Base-by-base conservation (phyloP, 2,329 filamentous ascomycete genomes). In the Diaporthe citri region DNA sequence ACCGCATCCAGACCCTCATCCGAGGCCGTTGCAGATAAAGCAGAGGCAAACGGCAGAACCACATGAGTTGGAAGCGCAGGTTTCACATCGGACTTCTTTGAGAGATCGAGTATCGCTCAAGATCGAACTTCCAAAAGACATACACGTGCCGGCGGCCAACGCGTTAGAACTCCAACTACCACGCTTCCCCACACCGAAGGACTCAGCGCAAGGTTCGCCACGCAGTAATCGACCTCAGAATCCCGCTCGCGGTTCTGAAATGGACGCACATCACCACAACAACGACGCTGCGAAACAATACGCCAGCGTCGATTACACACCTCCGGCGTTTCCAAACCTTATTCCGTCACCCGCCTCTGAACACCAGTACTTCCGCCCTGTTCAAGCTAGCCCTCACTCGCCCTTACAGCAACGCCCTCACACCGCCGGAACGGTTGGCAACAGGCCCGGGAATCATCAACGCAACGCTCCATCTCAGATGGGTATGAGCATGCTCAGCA, bases 361-460 rank as follows among this genome's bases (percentile, higher is more conserved):
- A 28, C 84, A 86, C 71, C 90, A 92, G 76, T 89, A 86, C 77
- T 93, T 92, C 82, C 89, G 88, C 15, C 91, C 91, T 0, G 90
- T 93, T 2, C 88, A 88, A 59, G 91, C 91, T 20, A 91, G 88
- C 59, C 91, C 91, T 4, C 88, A 93, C 78, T 93, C 91, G 7
- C 91, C 91, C 17, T 82, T 93, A 1, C 91, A 92, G 80, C 90
- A 90, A 79, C 84, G 87, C 43, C 90, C 88, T 39, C 90, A 89
- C 82, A 92, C 87, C 25, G 85, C 90, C 2, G 87, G 85, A 41
- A 82, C 82, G 1, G 77, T 83, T 64, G 78, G 76, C 75, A 85
- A 79, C 72, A 81, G 64, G 64, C 83, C 85, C 46, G 79, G 84
- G 12, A 78, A 82, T 2, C 86, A 88, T 41, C 80, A 85, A 41